phyloP scores from a whole-genome alignment of 371 early-diverging fungal species.

The Enteropsectra breve region DNA sequence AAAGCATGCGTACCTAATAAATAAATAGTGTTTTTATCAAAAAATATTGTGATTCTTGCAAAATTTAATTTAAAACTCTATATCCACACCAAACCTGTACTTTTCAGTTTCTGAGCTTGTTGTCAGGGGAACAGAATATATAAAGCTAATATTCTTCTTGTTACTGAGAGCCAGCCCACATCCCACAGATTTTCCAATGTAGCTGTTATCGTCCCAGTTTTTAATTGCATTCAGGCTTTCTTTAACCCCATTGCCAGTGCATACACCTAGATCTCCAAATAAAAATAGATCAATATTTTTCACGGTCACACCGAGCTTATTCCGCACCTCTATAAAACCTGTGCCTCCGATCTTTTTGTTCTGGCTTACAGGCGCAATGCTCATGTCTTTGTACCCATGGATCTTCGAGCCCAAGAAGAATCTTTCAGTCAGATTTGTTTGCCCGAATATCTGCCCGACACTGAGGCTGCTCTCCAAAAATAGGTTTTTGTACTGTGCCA shows the following conservation, averaged over 20 bases:
- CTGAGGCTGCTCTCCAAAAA: constrained; percentile 1
- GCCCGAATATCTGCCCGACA: constrained; percentile 15
- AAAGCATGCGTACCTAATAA: too few relatives aligned
- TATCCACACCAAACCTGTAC: constrained; percentile 14
- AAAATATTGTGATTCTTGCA: too few relatives aligned
- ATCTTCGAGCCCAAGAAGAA: constrained; percentile 27
- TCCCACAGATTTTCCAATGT: constrained; percentile 25
- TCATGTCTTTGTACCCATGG: constrained; percentile 20
- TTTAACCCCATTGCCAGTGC: constrained; percentile 5
- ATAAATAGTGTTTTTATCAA: too few relatives aligned
- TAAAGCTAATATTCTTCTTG: constrained; percentile 2
- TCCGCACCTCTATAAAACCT: constrained; percentile 16
- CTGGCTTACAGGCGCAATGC: constrained; percentile 22
- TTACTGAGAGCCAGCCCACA: constrained; percentile 12
- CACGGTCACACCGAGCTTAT: not conserved
- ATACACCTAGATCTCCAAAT: constrained; percentile 6
- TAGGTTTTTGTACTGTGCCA: not conserved
- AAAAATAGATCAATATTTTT: constrained; percentile 12
- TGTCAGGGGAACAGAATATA: constrained; percentile 26
- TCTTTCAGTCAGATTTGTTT: constrained; percentile 20
- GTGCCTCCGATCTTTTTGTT: constrained; percentile 38
- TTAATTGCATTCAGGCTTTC: not conserved
- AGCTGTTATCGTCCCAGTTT: constrained; percentile 1
- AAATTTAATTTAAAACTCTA: constrained; percentile 13
- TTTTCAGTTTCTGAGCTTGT: constrained; percentile 14